These are phyloP conservation scores for Allium sativum DNA, from an alignment of 106 monocot genomes.

Conservation along the genomic window DNA sequence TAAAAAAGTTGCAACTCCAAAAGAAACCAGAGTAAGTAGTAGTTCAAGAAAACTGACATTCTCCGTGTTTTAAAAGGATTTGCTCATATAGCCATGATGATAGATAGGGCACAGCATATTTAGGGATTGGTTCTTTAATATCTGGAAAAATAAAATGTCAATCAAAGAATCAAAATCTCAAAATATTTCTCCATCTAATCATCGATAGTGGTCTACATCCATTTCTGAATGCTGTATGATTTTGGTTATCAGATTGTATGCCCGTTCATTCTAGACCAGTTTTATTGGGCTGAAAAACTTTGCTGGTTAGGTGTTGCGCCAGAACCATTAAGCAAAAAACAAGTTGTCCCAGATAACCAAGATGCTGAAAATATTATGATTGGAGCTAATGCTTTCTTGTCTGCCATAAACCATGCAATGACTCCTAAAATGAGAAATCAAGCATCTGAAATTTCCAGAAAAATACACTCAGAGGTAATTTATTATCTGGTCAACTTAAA, in stretches of 20 bases:
- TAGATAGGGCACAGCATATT: too few species aligned
- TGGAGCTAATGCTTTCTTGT: constrained; percentile 29
- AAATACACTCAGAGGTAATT: constrained; percentile 54
- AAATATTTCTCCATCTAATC: too few species aligned
- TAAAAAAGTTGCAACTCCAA: too few species aligned
- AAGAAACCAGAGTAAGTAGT: too few species aligned
- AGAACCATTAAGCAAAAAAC: constrained; percentile 39
- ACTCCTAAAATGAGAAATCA: constrained; percentile 45
- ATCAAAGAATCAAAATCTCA: too few species aligned
- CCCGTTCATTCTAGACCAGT: constrained; percentile 87
- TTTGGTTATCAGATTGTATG: constrained; percentile 51
- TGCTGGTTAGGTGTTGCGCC: constrained; percentile 83
- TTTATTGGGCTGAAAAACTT: constrained; percentile 95
- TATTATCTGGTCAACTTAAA: not conserved
- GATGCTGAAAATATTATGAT: constrained; percentile 27
- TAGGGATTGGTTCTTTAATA: too few species aligned
- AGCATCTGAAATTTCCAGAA: constrained; percentile 43
- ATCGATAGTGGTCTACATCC: too few species aligned
- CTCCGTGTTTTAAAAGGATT: too few species aligned
- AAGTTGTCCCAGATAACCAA: constrained; percentile 52
- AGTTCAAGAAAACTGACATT: too few species aligned
- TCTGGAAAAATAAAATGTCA: too few species aligned
- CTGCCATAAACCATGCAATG: constrained; percentile 43
- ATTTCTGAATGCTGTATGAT: not conserved
- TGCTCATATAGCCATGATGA: too few species aligned